Evolutionary conservation across 768 basidiomycete species (phyloP).

Genomic region (Trichaptum fuscoviolaceum): DNA sequence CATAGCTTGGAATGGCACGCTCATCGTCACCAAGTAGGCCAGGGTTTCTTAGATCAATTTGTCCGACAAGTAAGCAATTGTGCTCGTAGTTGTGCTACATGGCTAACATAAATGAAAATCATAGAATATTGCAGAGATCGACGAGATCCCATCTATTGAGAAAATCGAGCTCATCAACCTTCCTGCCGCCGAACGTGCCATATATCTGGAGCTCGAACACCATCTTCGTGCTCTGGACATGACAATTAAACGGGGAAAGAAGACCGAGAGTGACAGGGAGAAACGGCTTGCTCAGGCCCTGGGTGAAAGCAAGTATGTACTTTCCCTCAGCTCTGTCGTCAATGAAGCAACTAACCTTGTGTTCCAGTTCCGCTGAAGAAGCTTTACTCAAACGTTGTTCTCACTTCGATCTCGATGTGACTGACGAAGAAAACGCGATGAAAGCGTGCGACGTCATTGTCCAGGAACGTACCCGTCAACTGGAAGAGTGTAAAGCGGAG

Average conservation of each 20-base stretch:
- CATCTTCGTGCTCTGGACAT: constrained; percentile 89
- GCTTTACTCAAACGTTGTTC: constrained; percentile 93
- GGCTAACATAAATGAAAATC: constrained; percentile 5
- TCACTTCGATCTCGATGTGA: constrained; percentile 77
- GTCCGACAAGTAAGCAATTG: constrained; percentile 67
- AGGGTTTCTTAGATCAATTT: constrained; percentile 73
- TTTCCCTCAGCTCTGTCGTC: not conserved
- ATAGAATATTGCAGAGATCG: constrained; percentile 94
- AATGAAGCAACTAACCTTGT: constrained; percentile 9
- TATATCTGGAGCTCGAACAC: constrained; percentile 92
- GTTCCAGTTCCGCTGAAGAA: constrained; percentile 75
- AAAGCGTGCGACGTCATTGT: constrained; percentile 93
- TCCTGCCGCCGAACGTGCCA: constrained; percentile 90
- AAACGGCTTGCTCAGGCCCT: constrained; percentile 82
- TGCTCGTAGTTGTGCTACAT: not conserved
- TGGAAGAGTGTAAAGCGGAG: constrained; percentile 74
- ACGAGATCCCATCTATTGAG: constrained; percentile 81
- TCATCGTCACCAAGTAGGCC: constrained; percentile 77
- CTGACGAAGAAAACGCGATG: constrained; percentile 64
- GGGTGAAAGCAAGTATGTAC: constrained; percentile 78
- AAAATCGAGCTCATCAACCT: constrained; percentile 62
- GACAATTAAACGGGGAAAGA: constrained; percentile 63
- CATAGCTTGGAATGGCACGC: constrained; percentile 91
- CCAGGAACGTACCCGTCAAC: constrained; percentile 69
- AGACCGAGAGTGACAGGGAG: constrained; percentile 74